These are phyloP conservation scores for Hawksworthiomyces lignivorus DNA, from an alignment of 2,329 filamentous ascomycete genomes.

Conservation along the genomic window DNA sequence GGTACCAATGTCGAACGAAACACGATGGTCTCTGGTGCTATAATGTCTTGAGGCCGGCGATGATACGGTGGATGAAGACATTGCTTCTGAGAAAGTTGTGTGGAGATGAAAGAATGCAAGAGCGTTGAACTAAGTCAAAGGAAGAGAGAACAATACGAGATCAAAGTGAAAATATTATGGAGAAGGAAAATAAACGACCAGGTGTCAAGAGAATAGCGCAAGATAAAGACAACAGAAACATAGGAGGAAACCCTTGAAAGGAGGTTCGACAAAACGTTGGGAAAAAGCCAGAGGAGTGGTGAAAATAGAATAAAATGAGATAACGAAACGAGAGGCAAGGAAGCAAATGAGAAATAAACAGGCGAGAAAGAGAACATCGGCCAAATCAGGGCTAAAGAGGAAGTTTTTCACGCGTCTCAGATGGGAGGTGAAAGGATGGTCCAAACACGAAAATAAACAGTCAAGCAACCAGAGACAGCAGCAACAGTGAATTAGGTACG, in stretches of 20 bases:
- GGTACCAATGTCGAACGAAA: constrained; percentile 10
- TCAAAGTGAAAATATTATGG: background rate
- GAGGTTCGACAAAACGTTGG: too few relatives aligned
- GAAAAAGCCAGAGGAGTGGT: background rate
- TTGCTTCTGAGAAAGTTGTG: constrained; percentile 1
- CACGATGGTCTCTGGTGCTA: constrained; percentile 5
- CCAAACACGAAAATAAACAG: too few relatives aligned
- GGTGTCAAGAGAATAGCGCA: background rate
- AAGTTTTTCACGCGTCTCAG: too few relatives aligned
- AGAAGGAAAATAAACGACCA: background rate
- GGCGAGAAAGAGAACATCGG: background rate
- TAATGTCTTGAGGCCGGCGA: background rate
- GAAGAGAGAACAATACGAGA: background rate
- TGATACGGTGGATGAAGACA: constrained; percentile 6
- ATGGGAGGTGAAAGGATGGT: too few relatives aligned
- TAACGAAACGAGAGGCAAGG: background rate
- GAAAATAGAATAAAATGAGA: background rate
- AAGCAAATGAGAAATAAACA: background rate
- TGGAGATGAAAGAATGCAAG: too few relatives aligned
- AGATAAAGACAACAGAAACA: background rate
- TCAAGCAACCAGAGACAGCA: background rate
- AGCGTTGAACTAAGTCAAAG: background rate
- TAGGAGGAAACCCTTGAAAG: too few relatives aligned
- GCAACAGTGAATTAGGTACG: too few relatives aligned
- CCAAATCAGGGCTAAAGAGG: too few relatives aligned